Evolutionary conservation across 805 yeast genomes (phyloP).

Genomic region (Zygotorulaspora danielsina): DNA sequence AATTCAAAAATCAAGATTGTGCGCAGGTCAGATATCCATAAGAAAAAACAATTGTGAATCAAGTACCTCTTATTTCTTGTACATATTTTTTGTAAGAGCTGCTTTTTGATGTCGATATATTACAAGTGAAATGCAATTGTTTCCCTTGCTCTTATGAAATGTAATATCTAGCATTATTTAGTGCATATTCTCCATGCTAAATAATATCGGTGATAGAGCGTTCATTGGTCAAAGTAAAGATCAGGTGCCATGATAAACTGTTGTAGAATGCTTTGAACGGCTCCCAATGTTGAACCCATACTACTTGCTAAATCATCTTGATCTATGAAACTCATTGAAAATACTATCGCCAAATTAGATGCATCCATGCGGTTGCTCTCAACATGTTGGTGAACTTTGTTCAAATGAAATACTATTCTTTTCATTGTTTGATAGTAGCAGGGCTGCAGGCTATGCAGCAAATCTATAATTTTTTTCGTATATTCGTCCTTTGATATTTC

Average conservation of each 20-base stretch:
- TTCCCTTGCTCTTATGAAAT: neutral
- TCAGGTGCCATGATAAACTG: slow-evolving; percentile 43
- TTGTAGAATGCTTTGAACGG: slow-evolving; percentile 50
- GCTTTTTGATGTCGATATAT: too few relatives aligned
- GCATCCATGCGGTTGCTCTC: slow-evolving; percentile 81
- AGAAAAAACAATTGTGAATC: slow-evolving; percentile 6
- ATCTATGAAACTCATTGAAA: slow-evolving; percentile 58
- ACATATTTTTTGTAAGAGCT: slow-evolving; percentile 5
- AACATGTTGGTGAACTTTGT: slow-evolving; percentile 60
- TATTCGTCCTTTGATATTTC: slow-evolving; percentile 28
- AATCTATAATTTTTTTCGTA: slow-evolving; percentile 23
- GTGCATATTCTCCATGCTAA: too few relatives aligned
- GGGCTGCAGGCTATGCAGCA: slow-evolving; percentile 50
- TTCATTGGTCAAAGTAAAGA: slow-evolving; percentile 28
- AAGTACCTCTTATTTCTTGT: slow-evolving; percentile 4
- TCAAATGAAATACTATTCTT: slow-evolving; percentile 64
- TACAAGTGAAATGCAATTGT: neutral
- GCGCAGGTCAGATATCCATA: slow-evolving; percentile 25
- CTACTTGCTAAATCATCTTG: slow-evolving; percentile 41
- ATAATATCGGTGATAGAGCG: too few relatives aligned
- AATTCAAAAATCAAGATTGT: slow-evolving; percentile 31
- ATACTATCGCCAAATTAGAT: slow-evolving; percentile 84
- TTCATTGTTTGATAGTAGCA: slow-evolving; percentile 66
- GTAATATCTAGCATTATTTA: too few relatives aligned
- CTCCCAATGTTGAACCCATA: slow-evolving; percentile 50